A percentile compares a stretch with the other conserved stretches of the same genome.
phyloP scores from a whole-genome alignment of 129 eudicot genomes.

The Artemisia tridentata region DNA sequence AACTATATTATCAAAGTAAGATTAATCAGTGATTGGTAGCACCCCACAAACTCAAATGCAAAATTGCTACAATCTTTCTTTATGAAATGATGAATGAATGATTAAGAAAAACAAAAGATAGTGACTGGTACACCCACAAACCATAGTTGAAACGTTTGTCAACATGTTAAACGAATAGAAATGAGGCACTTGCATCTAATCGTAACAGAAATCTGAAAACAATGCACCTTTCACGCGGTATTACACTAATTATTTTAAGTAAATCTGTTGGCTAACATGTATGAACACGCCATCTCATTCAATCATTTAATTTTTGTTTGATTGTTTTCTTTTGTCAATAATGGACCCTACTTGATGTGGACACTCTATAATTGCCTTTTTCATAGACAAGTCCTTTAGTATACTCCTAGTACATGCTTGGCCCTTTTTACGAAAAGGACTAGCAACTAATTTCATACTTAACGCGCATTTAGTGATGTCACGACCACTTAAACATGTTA shows the following conservation, averaged over 20 bases:
- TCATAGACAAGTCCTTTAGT: background rate
- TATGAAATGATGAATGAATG: too few relatives aligned
- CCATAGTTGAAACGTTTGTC: background rate
- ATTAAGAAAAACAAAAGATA: too few relatives aligned
- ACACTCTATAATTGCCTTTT: background rate
- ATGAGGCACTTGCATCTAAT: background rate
- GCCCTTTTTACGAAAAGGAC: background rate
- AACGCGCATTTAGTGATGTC: background rate
- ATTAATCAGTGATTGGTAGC: too few relatives aligned
- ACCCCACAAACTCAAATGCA: too few relatives aligned
- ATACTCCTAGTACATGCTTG: conserved; percentile 1
- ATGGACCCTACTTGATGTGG: background rate
- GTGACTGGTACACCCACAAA: background rate
- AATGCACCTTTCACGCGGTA: background rate
- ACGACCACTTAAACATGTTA: background rate
- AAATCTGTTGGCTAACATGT: background rate
- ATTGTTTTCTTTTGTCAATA: background rate
- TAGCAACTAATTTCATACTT: background rate
- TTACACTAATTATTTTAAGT: background rate
- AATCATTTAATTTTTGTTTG: background rate
- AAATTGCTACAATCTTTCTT: too few relatives aligned
- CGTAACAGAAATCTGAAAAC: background rate
- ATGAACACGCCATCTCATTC: background rate
- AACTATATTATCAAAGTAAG: too few relatives aligned
- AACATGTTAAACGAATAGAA: background rate